Evolutionary conservation across 2,329 filamentous ascomycete genomes (phyloP).

Genomic region (Monilinia aucupariae): DNA sequence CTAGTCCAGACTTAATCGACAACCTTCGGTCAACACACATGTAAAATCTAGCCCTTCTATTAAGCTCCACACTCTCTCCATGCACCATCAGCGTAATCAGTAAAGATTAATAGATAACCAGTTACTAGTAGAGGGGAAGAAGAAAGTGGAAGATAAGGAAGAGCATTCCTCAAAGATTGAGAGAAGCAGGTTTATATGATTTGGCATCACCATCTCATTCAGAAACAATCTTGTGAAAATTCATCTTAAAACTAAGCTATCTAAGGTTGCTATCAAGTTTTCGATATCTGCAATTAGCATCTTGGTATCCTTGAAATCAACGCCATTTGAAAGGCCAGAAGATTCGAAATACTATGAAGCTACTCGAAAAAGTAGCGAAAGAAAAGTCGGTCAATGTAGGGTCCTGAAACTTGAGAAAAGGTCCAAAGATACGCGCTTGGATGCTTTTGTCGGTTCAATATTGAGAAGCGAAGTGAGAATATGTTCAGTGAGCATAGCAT

Average conservation of each 20-base stretch:
- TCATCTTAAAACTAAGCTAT: not conserved
- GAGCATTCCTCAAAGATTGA: too few species aligned
- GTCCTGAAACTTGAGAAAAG: not conserved
- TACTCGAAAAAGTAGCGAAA: too few species aligned
- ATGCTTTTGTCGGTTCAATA: too few species aligned
- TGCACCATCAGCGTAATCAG: too few species aligned
- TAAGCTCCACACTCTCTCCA: too few species aligned
- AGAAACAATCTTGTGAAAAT: not conserved
- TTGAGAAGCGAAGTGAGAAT: not conserved
- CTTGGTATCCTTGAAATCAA: not conserved
- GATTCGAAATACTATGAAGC: not conserved
- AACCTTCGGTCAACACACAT: too few species aligned
- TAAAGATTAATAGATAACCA: too few species aligned
- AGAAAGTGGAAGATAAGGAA: not conserved
- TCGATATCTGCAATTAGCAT: not conserved
- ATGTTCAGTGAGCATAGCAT: not conserved
- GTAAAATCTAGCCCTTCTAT: too few species aligned
- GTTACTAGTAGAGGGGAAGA: not conserved
- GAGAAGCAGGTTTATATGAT: not conserved
- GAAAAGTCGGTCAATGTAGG: not conserved
- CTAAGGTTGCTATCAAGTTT: not conserved
- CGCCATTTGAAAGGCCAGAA: not conserved
- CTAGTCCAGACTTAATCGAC: too few species aligned
- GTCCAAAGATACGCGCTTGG: not conserved
- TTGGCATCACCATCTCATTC: not conserved